phyloP scores from a whole-genome alignment of 768 basidiomycete genomes.

The Cystofilobasidium capitatum region DNA sequence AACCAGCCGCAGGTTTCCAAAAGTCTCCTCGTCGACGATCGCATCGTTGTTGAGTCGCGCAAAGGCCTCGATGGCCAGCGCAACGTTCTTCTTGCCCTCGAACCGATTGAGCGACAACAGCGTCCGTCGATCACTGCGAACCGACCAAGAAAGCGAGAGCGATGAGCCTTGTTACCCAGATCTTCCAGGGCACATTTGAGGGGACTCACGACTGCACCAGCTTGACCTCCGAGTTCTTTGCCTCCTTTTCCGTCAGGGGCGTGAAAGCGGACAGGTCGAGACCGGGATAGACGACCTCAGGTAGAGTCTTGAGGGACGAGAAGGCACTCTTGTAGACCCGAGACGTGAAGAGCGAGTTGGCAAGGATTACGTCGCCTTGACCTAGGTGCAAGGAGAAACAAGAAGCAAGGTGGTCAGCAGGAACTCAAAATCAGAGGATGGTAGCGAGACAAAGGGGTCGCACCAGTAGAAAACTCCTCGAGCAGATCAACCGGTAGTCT shows the following conservation, averaged over 20 bases:
- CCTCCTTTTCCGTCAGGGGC: slow-evolving; percentile 15
- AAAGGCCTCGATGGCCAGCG: slow-evolving; percentile 71
- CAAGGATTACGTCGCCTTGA: slow-evolving; percentile 80
- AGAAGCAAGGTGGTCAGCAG: too few species aligned
- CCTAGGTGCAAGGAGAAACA: slow-evolving; percentile 44
- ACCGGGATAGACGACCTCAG: slow-evolving; percentile 86
- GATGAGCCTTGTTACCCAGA: background rate
- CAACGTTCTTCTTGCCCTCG: slow-evolving; percentile 86
- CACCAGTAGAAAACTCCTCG: slow-evolving; percentile 82
- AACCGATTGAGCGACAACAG: slow-evolving; percentile 83
- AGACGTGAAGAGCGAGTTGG: slow-evolving; percentile 85
- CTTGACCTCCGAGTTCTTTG: slow-evolving; percentile 18
- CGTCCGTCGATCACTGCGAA: slow-evolving; percentile 53
- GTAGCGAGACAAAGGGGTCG: slow-evolving; percentile 30
- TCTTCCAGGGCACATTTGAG: background rate
- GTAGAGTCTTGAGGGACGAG: slow-evolving; percentile 51
- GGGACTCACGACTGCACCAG: slow-evolving; percentile 22
- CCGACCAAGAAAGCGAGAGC: background rate
- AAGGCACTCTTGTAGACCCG: slow-evolving; percentile 69
- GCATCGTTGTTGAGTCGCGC: slow-evolving; percentile 44
- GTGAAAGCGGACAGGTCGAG: slow-evolving; percentile 74
- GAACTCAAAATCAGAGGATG: background rate
- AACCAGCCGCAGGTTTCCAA: slow-evolving; percentile 54
- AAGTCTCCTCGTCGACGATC: slow-evolving; percentile 27
- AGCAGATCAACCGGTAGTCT: slow-evolving; percentile 79